A percentile compares a stretch with the other conserved stretches of the same genome.
Conservation (phyloP, 2,329 filamentous ascomycete genomes). For the Hypoxylon rubiginosum region DNA sequence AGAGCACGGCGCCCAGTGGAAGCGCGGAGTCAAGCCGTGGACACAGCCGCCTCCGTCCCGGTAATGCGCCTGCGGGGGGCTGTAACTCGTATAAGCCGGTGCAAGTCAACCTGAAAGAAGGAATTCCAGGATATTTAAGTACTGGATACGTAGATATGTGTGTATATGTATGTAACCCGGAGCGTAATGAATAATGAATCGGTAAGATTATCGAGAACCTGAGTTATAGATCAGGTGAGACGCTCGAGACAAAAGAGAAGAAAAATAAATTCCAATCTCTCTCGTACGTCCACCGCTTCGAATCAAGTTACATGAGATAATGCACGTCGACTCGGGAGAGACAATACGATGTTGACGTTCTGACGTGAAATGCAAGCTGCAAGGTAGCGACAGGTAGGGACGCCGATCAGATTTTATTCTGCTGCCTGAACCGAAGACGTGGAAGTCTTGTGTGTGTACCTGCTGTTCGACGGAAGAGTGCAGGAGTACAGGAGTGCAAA, state of each 20-base stretch:
- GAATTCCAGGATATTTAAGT: background rate
- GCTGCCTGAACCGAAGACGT: conserved; percentile 42
- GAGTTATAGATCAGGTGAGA: background rate
- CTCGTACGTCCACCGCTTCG: background rate
- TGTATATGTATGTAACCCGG: background rate
- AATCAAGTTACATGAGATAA: background rate
- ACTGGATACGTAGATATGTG: background rate
- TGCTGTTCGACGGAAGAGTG: background rate
- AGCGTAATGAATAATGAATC: background rate
- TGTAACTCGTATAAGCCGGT: conserved; percentile 10
- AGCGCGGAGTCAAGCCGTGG: conserved; percentile 33
- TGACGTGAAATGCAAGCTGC: conserved; percentile 1
- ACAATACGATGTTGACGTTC: conserved; percentile 5
- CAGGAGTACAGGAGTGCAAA: conserved; percentile 6
- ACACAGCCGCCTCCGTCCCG: conserved; percentile 18
- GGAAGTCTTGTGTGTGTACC: conserved; percentile 10
- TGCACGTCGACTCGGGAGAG: background rate
- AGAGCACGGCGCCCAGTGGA: conserved; percentile 21
- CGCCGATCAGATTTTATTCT: conserved; percentile 43
- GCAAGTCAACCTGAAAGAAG: background rate
- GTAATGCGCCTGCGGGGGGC: conserved; percentile 19
- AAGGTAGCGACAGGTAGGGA: background rate
- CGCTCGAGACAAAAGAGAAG: background rate
- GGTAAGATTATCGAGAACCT: background rate
- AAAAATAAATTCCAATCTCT: background rate